Conservation (phyloP, 441 rosid species). For the Jatropha podagrica region DNA sequence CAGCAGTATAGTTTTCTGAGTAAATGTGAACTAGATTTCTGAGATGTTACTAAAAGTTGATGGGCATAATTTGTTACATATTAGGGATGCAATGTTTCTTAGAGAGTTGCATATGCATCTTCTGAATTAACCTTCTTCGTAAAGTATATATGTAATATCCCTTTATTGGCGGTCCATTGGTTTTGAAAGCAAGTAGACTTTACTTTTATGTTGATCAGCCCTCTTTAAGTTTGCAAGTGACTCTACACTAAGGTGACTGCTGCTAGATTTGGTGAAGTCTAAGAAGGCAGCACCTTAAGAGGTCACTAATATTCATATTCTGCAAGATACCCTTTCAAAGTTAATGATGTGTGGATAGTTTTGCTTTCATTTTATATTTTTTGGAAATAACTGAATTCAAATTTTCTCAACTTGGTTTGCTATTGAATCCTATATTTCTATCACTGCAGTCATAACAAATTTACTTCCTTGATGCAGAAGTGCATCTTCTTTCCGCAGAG, state of each 20-base stretch:
- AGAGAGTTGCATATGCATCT: neutral
- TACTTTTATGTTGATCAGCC: neutral
- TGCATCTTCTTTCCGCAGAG: conserved; percentile 64
- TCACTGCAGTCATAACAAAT: neutral
- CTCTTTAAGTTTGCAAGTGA: neutral
- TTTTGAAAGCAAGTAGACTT: neutral
- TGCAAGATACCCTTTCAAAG: neutral
- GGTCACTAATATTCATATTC: neutral
- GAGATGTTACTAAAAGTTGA: neutral
- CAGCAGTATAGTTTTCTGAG: neutral
- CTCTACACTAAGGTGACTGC: neutral
- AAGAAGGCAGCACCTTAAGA: neutral
- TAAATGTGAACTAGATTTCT: neutral
- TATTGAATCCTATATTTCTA: neutral
- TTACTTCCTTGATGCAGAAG: conserved; percentile 50
- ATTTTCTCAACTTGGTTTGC: neutral
- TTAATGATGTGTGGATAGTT: neutral
- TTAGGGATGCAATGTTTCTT: neutral
- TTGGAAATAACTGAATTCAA: neutral
- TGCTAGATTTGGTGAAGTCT: neutral
- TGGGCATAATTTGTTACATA: neutral
- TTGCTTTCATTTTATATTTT: neutral
- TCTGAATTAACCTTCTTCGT: neutral
- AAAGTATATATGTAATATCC: too few relatives aligned
- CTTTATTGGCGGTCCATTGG: too few relatives aligned